Conservation (phyloP, 1,284 basidiomycete species). For the Meripilus lineatus region DNA sequence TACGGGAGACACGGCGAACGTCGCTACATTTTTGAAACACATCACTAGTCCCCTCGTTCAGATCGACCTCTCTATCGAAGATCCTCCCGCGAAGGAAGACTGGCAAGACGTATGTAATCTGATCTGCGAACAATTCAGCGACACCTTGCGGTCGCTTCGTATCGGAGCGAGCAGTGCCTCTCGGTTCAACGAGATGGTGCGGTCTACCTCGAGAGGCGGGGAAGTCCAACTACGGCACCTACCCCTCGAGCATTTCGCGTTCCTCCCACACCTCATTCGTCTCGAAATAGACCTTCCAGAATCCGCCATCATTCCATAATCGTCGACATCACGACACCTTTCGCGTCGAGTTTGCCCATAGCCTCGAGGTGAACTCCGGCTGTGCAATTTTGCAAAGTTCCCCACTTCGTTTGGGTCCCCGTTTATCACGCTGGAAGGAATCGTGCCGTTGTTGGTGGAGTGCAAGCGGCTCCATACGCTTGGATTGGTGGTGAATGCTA, state of each 20-base stretch:
- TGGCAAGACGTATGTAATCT: constrained; percentile 65
- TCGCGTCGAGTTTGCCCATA: constrained; percentile 59
- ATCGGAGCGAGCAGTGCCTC: constrained; percentile 58
- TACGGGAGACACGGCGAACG: constrained; percentile 61
- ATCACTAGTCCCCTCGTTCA: constrained; percentile 53
- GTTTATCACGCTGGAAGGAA: constrained; percentile 37
- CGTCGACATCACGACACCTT: constrained; percentile 50
- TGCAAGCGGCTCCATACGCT: constrained; percentile 62
- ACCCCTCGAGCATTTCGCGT: constrained; percentile 52
- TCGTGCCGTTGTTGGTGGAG: constrained; percentile 49
- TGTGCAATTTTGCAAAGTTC: constrained; percentile 66
- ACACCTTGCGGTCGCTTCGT: constrained; percentile 53
- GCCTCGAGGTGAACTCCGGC: constrained; percentile 56
- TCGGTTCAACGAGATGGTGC: constrained; percentile 60
- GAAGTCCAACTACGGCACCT: constrained; percentile 38
- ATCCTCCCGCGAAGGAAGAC: constrained; percentile 64
- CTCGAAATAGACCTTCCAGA: constrained; percentile 74
- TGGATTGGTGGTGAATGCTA: constrained; percentile 57
- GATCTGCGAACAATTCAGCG: constrained; percentile 56
- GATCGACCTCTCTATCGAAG: constrained; percentile 70
- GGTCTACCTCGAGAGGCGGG: constrained; percentile 60
- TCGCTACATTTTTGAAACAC: constrained; percentile 65
- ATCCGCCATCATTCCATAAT: constrained; percentile 59
- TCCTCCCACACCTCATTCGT: constrained; percentile 47
- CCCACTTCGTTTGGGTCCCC: constrained; percentile 46